Conservation (phyloP, 208 protist genomes). For the Acanthamoeba royreba region DNA sequence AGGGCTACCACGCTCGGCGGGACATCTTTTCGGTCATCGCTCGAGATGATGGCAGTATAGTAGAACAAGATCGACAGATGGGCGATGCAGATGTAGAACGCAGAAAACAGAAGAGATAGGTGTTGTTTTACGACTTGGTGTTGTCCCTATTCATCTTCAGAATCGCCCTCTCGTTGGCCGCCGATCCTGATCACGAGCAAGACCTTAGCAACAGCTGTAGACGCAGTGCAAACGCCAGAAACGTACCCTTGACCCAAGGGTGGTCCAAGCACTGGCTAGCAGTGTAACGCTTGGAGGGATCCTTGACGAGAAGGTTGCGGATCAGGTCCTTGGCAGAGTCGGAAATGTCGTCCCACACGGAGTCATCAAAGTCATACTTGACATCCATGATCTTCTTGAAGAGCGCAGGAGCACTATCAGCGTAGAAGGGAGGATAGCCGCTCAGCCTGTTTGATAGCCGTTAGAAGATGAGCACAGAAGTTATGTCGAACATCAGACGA, state of each 20-base stretch:
- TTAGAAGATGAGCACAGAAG: not conserved
- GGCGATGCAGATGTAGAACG: too few species aligned
- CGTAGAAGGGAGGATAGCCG: slow-evolving; percentile 70
- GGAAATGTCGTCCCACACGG: slow-evolving; percentile 55
- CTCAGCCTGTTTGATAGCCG: slow-evolving; percentile 41
- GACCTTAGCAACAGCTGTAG: not conserved
- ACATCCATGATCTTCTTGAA: slow-evolving; percentile 70
- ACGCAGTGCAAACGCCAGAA: not conserved
- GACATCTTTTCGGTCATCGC: too few species aligned
- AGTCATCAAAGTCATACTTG: slow-evolving; percentile 65
- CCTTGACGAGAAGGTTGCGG: slow-evolving; percentile 64
- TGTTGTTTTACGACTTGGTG: not conserved
- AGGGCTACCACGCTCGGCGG: too few species aligned
- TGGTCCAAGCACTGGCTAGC: slow-evolving; percentile 69
- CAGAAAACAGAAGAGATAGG: too few species aligned
- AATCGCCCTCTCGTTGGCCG: not conserved
- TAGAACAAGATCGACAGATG: too few species aligned
- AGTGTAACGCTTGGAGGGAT: slow-evolving; percentile 64
- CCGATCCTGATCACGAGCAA: not conserved
- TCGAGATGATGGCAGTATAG: too few species aligned
- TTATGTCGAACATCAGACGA: slow-evolving; percentile 11
- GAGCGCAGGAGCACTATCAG: slow-evolving; percentile 57
- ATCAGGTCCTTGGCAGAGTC: slow-evolving; percentile 76
- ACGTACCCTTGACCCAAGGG: slow-evolving; percentile 63
- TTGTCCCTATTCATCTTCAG: slow-evolving; percentile 19